Evolutionary conservation across 2,329 filamentous ascomycete species (phyloP).

Genomic region (Emmonsiellopsis sp.): DNA sequence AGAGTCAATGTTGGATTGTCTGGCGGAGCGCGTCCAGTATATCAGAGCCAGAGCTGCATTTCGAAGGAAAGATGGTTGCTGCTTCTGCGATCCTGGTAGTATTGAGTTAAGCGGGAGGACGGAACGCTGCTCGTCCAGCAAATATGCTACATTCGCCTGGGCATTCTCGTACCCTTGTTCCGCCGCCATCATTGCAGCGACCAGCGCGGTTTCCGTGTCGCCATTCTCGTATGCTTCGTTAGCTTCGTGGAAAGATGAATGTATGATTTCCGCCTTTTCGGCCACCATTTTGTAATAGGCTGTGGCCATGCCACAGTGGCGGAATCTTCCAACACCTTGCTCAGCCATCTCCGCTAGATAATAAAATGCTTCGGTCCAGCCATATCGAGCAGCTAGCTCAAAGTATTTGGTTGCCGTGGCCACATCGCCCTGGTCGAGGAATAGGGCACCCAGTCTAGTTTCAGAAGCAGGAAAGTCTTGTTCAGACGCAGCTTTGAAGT

Average conservation of each 20-base stretch:
- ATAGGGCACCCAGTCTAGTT: conserved; percentile 72
- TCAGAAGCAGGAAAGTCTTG: conserved; percentile 73
- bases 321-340: conserved; percentile 69
- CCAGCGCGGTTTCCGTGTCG: conserved; percentile 68
- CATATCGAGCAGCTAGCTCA: conserved; percentile 72
- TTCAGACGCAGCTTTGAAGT: conserved; percentile 70
- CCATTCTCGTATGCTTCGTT: conserved; percentile 73
- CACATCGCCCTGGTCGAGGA: conserved; percentile 83
- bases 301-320: conserved; percentile 66
- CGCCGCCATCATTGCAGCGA: conserved; percentile 77
- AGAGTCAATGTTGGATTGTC: conserved; percentile 86
- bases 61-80: conserved; percentile 39
- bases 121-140: conserved; percentile 67
- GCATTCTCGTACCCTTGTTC: conserved; percentile 87
- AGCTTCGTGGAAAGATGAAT: conserved; percentile 73
- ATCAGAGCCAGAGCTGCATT: conserved; percentile 66
- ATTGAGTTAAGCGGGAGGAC: conserved; percentile 49
- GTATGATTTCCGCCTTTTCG: conserved; percentile 61
- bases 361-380: conserved; percentile 82
- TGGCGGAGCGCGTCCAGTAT: conserved; percentile 91
- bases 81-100: conserved; percentile 37
- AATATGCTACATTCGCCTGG: conserved; percentile 81
- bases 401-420: conserved; percentile 74
- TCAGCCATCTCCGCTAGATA: conserved; percentile 83
- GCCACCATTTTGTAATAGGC: conserved; percentile 75